These are phyloP conservation scores for Candida namnaoensis DNA, from an alignment of 805 yeast genomes.

Conservation along the genomic window DNA sequence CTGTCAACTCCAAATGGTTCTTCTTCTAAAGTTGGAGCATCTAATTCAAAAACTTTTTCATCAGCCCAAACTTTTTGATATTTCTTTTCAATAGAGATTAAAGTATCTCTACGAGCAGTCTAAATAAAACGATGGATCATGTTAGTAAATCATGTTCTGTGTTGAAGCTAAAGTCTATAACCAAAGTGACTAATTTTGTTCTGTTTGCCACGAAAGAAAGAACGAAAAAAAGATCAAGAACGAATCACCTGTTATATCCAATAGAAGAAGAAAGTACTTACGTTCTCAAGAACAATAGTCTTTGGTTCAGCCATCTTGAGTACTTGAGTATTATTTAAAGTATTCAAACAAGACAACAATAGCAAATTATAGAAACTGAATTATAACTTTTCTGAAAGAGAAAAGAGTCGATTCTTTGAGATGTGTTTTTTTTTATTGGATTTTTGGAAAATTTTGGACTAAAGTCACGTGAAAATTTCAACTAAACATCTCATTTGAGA, in stretches of 20 bases:
- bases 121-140: slow-evolving; percentile 22
- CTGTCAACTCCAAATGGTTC: slow-evolving; percentile 40
- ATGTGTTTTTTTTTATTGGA: too few relatives aligned
- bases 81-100: slow-evolving; percentile 80
- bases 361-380: too few relatives aligned
- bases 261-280: slow-evolving; percentile 6
- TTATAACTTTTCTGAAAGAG: too few relatives aligned
- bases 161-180: too few relatives aligned
- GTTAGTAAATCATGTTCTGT: too few relatives aligned
- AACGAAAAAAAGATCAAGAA: background rate
- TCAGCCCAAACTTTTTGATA: slow-evolving; percentile 85
- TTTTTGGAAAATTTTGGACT: too few relatives aligned
- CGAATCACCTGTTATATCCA: background rate
- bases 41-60: slow-evolving; percentile 75
- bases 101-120: slow-evolving; percentile 92
- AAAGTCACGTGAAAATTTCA: too few relatives aligned
- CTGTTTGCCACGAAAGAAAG: background rate
- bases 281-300: slow-evolving; percentile 33
- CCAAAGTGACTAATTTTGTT: background rate
- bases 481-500: too few relatives aligned
- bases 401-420: too few relatives aligned
- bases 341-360: too few relatives aligned
- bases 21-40: slow-evolving; percentile 78
- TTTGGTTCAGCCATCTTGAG: slow-evolving; percentile 17
- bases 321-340: too few relatives aligned